phyloP scores from a whole-genome alignment of 805 yeast genomes.

The Starmerella powellii region DNA sequence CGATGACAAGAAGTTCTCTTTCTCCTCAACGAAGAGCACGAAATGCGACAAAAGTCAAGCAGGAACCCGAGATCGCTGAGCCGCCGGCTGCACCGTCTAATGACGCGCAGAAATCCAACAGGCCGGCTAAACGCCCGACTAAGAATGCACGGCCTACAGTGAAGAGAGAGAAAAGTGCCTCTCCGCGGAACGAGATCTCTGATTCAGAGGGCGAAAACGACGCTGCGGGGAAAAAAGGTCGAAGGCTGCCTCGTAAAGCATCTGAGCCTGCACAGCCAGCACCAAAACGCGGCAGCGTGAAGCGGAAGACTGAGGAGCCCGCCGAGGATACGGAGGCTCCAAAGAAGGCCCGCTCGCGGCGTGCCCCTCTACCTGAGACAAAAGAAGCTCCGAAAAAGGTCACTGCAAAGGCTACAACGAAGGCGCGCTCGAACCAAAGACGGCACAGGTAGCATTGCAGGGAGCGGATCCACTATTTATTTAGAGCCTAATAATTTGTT shows the following conservation, averaged over 20 bases:
- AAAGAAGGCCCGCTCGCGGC: neutral
- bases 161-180: neutral
- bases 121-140: no score
- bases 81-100: neutral
- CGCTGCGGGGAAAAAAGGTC: neutral
- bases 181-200: slow-evolving; percentile 1
- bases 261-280: neutral
- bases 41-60: neutral
- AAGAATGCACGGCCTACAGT: no score
- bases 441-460: no score
- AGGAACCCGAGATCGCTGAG: neutral
- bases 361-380: neutral
- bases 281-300: neutral
- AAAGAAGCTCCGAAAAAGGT: neutral
- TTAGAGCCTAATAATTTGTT: no score
- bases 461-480: no score
- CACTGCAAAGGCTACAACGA: no score
- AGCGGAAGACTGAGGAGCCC: neutral
- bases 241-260: neutral
- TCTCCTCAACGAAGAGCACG: slow-evolving; percentile 5
- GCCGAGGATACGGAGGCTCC: neutral
- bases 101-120: no score
- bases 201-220: slow-evolving; percentile 4
- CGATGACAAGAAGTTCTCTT: slow-evolving; percentile 8
- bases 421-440: no score